Percentiles rank a stretch among this genome's conserved stretches.
These are phyloP conservation scores for Eucalyptus pauciflora DNA, from an alignment of 345 rosid genomes.

Conservation along the genomic window DNA sequence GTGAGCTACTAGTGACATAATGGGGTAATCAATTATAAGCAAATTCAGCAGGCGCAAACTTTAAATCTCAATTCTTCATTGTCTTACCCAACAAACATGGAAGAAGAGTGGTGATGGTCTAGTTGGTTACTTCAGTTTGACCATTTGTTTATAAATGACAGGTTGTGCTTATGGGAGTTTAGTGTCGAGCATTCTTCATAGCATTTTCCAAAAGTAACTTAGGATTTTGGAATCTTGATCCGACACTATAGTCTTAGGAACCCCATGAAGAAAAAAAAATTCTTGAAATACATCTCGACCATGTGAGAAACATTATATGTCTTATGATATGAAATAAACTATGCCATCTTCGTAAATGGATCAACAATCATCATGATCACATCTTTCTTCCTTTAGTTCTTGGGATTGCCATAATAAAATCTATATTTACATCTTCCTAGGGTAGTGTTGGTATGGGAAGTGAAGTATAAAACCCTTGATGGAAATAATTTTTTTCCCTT, in stretches of 20 bases:
- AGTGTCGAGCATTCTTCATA: not conserved
- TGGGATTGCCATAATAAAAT: not conserved
- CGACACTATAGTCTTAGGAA: not conserved
- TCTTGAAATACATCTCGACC: too few relatives aligned
- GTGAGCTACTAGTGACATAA: not conserved
- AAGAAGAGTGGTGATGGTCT: not conserved
- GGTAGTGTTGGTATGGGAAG: not conserved
- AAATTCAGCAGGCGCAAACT: not conserved
- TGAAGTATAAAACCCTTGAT: not conserved
- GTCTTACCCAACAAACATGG: not conserved
- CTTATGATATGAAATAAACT: not conserved
- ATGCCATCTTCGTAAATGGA: not conserved
- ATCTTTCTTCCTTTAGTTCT: not conserved
- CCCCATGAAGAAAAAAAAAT: not conserved
- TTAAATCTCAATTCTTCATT: not conserved
- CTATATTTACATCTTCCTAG: not conserved
- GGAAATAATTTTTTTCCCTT: not conserved
- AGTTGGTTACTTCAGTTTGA: not conserved
- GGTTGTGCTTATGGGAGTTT: not conserved
- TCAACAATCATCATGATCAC: not conserved
- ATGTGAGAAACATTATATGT: not conserved
- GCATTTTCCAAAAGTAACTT: too few relatives aligned
- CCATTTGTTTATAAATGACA: too few relatives aligned
- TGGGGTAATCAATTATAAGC: not conserved
- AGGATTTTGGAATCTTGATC: not conserved